Evolutionary conservation across 345 rosid genomes (phyloP).

Genomic region (Syzygium oleosum): DNA sequence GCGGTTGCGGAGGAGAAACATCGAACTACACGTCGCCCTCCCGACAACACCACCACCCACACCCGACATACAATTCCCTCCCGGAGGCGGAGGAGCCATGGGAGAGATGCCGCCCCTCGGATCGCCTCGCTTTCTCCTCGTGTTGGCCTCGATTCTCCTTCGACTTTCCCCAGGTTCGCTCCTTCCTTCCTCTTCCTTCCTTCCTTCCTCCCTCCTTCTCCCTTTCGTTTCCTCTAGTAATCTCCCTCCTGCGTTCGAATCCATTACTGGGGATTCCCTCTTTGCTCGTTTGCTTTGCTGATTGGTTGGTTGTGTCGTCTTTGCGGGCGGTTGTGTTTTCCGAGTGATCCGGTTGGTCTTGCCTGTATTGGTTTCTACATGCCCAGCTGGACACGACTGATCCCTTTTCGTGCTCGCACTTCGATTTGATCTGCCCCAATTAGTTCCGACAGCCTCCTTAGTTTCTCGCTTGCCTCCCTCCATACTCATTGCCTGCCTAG

Average conservation of each 20-base stretch:
- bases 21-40: not conserved
- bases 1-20: not conserved
- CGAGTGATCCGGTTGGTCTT: not conserved
- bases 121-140: not conserved
- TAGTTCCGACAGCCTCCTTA: not conserved
- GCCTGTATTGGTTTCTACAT: not conserved
- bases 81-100: not conserved
- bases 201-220: not conserved
- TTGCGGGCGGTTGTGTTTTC: not conserved
- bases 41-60: not conserved
- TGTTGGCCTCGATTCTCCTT: not conserved
- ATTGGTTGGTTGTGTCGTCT: not conserved
- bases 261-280: not conserved
- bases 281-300: not conserved
- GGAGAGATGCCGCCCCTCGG: not conserved
- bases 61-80: not conserved
- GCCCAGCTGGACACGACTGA: not conserved
- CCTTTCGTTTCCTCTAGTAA: not conserved
- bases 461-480: not conserved
- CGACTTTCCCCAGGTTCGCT: not conserved
- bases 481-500: not conserved
- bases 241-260: not conserved
- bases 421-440: not conserved
- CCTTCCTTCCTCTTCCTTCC: not conserved
- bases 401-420: not conserved